phyloP scores from a whole-genome alignment of 2,329 filamentous ascomycete species.

The Chaetomium globosum region DNA sequence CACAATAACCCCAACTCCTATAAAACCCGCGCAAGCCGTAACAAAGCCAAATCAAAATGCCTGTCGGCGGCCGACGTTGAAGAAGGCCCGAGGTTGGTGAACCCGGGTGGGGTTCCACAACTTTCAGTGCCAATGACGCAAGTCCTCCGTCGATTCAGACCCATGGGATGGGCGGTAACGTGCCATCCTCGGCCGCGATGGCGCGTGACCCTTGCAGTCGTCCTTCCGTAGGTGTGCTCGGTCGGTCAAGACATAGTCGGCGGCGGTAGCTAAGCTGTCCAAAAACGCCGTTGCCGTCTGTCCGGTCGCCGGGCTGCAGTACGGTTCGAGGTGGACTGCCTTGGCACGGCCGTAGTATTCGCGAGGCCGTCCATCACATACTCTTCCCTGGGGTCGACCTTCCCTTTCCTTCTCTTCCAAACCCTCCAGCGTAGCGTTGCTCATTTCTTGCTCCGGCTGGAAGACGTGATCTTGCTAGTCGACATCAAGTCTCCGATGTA shows the following conservation, averaged over 20 bases:
- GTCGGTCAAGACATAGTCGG: background rate
- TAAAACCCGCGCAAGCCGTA: conserved; percentile 13
- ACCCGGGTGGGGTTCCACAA: background rate
- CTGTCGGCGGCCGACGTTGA: conserved; percentile 1
- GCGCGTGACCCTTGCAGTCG: background rate
- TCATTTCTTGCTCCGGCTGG: conserved; percentile 59
- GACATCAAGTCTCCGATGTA: conserved; percentile 97
- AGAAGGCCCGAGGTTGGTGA: background rate
- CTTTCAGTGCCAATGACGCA: background rate
- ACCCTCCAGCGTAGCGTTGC: too few species aligned
- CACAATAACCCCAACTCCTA: conserved; percentile 23
- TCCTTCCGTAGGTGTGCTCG: background rate
- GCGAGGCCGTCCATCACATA: background rate
- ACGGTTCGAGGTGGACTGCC: background rate
- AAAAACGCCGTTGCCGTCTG: background rate
- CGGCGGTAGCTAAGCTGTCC: background rate
- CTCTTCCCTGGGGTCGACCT: background rate
- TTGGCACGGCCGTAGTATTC: background rate
- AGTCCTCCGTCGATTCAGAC: background rate
- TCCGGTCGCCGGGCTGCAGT: background rate
- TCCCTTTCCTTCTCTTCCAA: background rate
- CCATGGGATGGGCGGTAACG: background rate
- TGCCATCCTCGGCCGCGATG: background rate
- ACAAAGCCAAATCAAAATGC: conserved; percentile 3
- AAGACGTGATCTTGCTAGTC: conserved; percentile 71